phyloP scores from a whole-genome alignment of 768 basidiomycete genomes.

The Lyophyllum atratum region DNA sequence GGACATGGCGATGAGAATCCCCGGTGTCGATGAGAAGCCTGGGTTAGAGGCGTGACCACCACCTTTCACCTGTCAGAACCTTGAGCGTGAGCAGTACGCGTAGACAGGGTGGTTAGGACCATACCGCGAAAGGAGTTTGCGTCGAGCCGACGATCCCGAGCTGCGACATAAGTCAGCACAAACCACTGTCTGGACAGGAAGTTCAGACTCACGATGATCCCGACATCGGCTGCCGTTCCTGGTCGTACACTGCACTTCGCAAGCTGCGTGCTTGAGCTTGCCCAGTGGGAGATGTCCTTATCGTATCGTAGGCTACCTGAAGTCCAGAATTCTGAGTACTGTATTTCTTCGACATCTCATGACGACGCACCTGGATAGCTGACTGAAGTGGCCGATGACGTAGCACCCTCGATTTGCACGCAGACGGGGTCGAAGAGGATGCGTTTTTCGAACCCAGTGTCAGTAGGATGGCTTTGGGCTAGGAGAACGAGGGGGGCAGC shows the following conservation, averaged over 20 bases:
- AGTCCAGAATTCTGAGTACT: background rate
- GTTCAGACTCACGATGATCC: slow-evolving; percentile 40
- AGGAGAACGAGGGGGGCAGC: background rate
- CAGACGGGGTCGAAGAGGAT: slow-evolving; percentile 30
- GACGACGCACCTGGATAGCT: slow-evolving; percentile 38
- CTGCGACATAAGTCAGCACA: slow-evolving; percentile 26
- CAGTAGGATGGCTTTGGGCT: background rate
- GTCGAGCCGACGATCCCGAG: slow-evolving; percentile 46
- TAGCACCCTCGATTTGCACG: slow-evolving; percentile 32
- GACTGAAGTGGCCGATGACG: slow-evolving; percentile 48
- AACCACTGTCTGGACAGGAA: background rate
- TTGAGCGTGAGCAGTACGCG: background rate
- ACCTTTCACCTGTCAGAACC: slow-evolving; percentile 52
- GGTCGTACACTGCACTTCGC: slow-evolving; percentile 62
- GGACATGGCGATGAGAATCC: slow-evolving; percentile 59
- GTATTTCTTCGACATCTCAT: background rate
- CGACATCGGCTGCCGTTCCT: slow-evolving; percentile 52
- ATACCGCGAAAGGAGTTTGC: slow-evolving; percentile 55
- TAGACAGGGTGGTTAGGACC: background rate
- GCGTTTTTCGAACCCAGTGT: background rate
- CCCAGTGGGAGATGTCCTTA: slow-evolving; percentile 52
- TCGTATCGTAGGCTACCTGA: slow-evolving; percentile 33
- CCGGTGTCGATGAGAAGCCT: slow-evolving; percentile 60
- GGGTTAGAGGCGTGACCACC: slow-evolving; percentile 59
- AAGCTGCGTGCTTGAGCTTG: slow-evolving; percentile 44